Evolutionary conservation across 768 basidiomycete genomes (phyloP), one percentile per base, ranked within the genome.

Genomic region (Cystobasidium ongulense): DNA sequence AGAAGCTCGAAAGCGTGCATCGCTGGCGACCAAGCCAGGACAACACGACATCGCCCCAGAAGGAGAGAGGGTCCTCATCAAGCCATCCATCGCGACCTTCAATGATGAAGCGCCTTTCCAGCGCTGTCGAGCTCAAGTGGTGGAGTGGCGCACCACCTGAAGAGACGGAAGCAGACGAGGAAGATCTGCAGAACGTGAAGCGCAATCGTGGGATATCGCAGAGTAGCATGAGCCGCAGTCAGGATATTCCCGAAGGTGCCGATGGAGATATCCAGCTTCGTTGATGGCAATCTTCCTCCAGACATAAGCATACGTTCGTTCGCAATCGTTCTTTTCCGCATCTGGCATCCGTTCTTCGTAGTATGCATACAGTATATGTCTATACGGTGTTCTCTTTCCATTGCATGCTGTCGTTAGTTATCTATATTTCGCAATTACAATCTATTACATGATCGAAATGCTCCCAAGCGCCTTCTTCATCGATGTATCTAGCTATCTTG

Each of bases 121-220:
- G 68, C 54, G 68, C 68, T 2, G 46, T 67, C 2, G 65, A 67
- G 65, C 39, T 67, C 33, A 59, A 59, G 31, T 71, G 50, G 52
- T 59, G 68, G 68, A 41, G 53, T 57, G 29, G 50, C 31, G 53
- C 50, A 59, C 68, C 68, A 35, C 46, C 52, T 4, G 33, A 52
- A 5, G 52, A 61, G 27, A 53, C 59, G 7, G 50, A n/a, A 33
- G n/a, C 13, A 52, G 43, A 36, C 8, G 68, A 71, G 13, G 68
- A 57, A 54, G 68, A 71, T 41, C 68, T 71, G 35, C 68, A 71
- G 15, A n/a, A 46, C 3, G 3, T 8, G 7, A n/a, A 54, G 53
- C 33, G 54, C 1, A 35, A 52, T 17, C 13, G 38, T 17, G n/a
- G 43, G 15, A n/a, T 23, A 4, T 43, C 38, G 46, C 31, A 38